Evolutionary conservation across 108 stramenopile species (phyloP).

Genomic region (Cyclostephanos invisitatus): DNA sequence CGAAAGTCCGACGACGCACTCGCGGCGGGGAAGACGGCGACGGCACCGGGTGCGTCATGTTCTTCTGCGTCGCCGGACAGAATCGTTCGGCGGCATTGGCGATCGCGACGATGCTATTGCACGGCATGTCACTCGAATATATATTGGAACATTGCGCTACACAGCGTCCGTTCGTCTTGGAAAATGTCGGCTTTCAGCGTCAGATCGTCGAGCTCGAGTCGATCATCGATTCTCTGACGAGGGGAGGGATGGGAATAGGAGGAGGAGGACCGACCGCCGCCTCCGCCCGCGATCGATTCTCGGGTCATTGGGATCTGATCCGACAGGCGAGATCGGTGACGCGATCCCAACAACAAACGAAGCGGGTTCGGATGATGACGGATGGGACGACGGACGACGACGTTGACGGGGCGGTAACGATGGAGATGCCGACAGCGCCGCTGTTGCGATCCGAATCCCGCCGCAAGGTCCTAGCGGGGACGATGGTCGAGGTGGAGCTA

Average conservation of each 20-base stretch:
- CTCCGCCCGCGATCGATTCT: slow-evolving; percentile 15
- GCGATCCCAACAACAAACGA: slow-evolving; percentile 19
- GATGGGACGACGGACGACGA: slow-evolving; percentile 10
- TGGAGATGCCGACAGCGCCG: too few relatives aligned
- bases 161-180: slow-evolving; percentile 68
- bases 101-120: slow-evolving; percentile 58
- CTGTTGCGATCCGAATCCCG: slow-evolving; percentile 32
- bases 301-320: slow-evolving; percentile 30
- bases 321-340: slow-evolving; percentile 19
- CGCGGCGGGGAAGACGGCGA: background rate
- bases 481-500: slow-evolving; percentile 70
- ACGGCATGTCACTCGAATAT: slow-evolving; percentile 58
- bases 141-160: slow-evolving; percentile 45
- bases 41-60: slow-evolving; percentile 50
- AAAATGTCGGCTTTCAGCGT: slow-evolving; percentile 75
- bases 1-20: slow-evolving; percentile 32
- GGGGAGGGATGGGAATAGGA: too few relatives aligned
- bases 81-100: slow-evolving; percentile 59
- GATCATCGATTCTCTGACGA: slow-evolving; percentile 41
- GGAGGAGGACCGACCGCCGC: background rate
- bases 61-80: slow-evolving; percentile 83
- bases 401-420: slow-evolving; percentile 1
- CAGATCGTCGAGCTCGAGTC: slow-evolving; percentile 71
- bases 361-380: slow-evolving; percentile 34
- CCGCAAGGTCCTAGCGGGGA: slow-evolving; percentile 17